Conservation (phyloP, 352 stramenopile species). For the Globisporangium apiculatum region DNA sequence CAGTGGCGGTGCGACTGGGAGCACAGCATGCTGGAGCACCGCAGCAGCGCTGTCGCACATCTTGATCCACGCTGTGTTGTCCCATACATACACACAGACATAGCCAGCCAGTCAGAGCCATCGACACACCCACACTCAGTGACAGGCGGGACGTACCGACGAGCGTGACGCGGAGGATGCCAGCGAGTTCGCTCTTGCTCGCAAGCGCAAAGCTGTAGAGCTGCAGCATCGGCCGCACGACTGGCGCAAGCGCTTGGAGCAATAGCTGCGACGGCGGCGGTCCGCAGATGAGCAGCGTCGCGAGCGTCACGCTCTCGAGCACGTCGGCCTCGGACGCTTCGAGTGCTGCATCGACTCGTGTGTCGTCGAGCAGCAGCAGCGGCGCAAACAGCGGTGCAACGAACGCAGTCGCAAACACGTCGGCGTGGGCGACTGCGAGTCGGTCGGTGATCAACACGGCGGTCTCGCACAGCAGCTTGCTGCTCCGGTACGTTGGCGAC, state of each 20-base stretch:
- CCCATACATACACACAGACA: not conserved
- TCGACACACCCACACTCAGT: no score
- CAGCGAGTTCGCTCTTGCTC: conserved; percentile 59
- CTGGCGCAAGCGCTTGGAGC: conserved; percentile 30
- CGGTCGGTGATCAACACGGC: conserved; percentile 56
- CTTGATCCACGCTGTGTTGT: conserved; percentile 26
- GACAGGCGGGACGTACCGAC: conserved; percentile 19
- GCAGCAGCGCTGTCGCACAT: conserved; percentile 18
- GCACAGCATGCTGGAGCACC: conserved; percentile 44
- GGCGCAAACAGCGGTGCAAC: conserved; percentile 47
- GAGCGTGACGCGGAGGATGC: conserved; percentile 43
- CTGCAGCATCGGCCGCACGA: conserved; percentile 62
- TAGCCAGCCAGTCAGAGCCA: not conserved
- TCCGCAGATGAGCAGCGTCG: conserved; percentile 57
- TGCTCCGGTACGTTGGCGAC: conserved; percentile 35
- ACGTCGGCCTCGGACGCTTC: conserved; percentile 39
- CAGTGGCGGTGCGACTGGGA: conserved; percentile 41
- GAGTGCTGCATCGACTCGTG: conserved; percentile 3
- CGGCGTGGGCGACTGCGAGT: conserved; percentile 31
- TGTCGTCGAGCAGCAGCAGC: conserved; percentile 56
- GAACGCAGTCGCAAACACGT: conserved; percentile 45
- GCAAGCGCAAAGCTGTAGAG: conserved; percentile 55
- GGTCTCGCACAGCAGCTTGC: conserved; percentile 71
- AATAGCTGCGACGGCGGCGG: conserved; percentile 51
- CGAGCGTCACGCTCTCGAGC: conserved; percentile 38